phyloP scores from a whole-genome alignment of 768 basidiomycete genomes.

The Amanita rubescens region DNA sequence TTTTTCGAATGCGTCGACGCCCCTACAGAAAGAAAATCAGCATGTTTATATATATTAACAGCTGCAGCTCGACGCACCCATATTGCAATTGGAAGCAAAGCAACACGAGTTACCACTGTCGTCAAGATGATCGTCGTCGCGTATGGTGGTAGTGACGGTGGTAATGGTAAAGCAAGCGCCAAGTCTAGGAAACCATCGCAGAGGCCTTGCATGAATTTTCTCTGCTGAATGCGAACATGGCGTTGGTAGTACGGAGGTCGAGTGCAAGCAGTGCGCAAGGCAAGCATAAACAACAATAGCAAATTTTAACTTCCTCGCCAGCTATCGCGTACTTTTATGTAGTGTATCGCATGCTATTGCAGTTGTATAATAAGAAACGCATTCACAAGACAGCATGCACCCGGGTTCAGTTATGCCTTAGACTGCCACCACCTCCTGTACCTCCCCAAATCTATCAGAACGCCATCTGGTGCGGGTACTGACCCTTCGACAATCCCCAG shows the following conservation, averaged over 20 bases:
- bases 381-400: slow-evolving; percentile 21
- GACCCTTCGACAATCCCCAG: slow-evolving; percentile 95
- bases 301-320: too few relatives aligned
- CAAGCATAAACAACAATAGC: slow-evolving; percentile 18
- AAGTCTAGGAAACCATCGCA: slow-evolving; percentile 71
- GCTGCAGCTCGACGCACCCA: slow-evolving; percentile 47
- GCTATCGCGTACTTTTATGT: background rate
- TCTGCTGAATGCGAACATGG: slow-evolving; percentile 8
- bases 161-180: slow-evolving; percentile 65
- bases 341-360: slow-evolving; percentile 22
- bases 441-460: slow-evolving; percentile 48
- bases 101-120: slow-evolving; percentile 53
- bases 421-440: slow-evolving; percentile 13
- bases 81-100: slow-evolving; percentile 63
- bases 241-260: background rate
- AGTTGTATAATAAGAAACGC: slow-evolving; percentile 17
- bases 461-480: slow-evolving; percentile 90
- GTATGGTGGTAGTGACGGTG: slow-evolving; percentile 61
- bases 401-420: too few relatives aligned
- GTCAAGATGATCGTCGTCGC: slow-evolving; percentile 68
- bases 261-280: slow-evolving; percentile 16
- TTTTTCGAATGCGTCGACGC: slow-evolving; percentile 48
- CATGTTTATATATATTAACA: slow-evolving; percentile 4
- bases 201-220: slow-evolving; percentile 31
- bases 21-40: slow-evolving; percentile 35